Conservation (phyloP, 2,329 filamentous ascomycete species). For the Alternaria consortialis region DNA sequence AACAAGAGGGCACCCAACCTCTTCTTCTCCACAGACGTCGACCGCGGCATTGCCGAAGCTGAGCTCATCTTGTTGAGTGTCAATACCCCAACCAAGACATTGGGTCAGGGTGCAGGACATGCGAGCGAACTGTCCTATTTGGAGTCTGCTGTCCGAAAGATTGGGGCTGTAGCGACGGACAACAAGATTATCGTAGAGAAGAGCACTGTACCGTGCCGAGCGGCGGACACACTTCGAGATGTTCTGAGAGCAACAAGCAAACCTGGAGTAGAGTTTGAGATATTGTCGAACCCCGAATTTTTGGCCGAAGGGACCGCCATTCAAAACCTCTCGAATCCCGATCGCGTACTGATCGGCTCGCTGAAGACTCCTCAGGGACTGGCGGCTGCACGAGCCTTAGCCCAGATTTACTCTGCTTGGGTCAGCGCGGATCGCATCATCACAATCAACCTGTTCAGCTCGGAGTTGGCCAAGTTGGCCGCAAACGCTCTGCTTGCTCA, state of each 20-base stretch:
- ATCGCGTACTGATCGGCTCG: conserved; percentile 79
- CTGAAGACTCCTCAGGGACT: conserved; percentile 66
- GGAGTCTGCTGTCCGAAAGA: conserved; percentile 72
- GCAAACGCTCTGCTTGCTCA: conserved; percentile 84
- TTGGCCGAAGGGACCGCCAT: conserved; percentile 80
- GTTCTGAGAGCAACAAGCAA: conserved; percentile 62
- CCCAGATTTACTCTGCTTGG: conserved; percentile 75
- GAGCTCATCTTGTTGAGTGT: conserved; percentile 80
- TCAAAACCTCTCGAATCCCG: conserved; percentile 73
- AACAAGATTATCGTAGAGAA: conserved; percentile 83
- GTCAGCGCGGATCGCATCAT: conserved; percentile 73
- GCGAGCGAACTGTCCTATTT: conserved; percentile 78
- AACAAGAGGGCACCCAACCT: conserved; percentile 68
- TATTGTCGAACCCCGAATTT: conserved; percentile 84
- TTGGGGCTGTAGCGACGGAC: conserved; percentile 71
- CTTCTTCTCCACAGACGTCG: conserved; percentile 75
- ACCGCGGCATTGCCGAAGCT: conserved; percentile 68
- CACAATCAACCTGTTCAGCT: conserved; percentile 78
- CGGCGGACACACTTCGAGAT: conserved; percentile 73
- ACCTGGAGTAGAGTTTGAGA: conserved; percentile 66
- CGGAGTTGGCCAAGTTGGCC: conserved; percentile 79
- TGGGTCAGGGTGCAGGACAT: conserved; percentile 72
- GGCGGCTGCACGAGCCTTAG: conserved; percentile 69
- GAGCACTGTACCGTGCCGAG: conserved; percentile 80
- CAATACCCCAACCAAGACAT: conserved; percentile 80